Percentiles rank a stretch among this genome's conserved stretches.
phyloP scores from a whole-genome alignment of 805 yeast species.

The Cyberlindnera subsufficiens region DNA sequence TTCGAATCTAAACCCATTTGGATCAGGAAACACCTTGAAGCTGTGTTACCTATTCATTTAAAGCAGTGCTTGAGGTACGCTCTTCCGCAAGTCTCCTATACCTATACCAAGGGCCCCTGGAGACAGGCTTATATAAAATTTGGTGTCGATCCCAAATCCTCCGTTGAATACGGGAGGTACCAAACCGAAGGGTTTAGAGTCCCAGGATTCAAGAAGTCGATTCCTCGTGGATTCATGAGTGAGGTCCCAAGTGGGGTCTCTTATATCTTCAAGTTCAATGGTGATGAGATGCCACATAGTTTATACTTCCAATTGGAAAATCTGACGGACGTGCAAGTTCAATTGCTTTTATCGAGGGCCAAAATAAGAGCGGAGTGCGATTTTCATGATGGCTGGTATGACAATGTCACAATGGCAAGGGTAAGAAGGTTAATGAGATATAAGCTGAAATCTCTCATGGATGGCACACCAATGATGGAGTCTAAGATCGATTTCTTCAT shows the following conservation, averaged over 20 bases:
- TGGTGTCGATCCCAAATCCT: conserved; percentile 71
- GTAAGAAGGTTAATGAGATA: conserved; percentile 67
- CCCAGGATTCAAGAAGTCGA: conserved; percentile 24
- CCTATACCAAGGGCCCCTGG: conserved; percentile 92
- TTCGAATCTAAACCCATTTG: conserved; percentile 78
- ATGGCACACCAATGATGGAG: conserved; percentile 33
- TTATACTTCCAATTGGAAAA: conserved; percentile 78
- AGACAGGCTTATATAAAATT: conserved; percentile 74
- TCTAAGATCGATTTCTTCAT: conserved; percentile 38
- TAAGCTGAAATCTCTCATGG: conserved; percentile 56
- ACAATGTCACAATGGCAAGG: conserved; percentile 52
- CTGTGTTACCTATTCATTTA: conserved; percentile 42
- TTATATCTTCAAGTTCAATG: conserved; percentile 59
- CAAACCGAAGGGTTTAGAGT: conserved; percentile 78
- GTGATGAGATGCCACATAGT: conserved; percentile 59
- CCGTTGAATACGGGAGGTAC: conserved; percentile 48
- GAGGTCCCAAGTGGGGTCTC: conserved; percentile 32
- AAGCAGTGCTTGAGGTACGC: conserved; percentile 58
- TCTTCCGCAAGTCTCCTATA: conserved; percentile 76
- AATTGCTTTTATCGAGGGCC: conserved; percentile 33
- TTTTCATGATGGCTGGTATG: conserved; percentile 78
- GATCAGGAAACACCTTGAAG: conserved; percentile 68
- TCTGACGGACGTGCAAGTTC: conserved; percentile 59
- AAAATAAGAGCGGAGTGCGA: conserved; percentile 39
- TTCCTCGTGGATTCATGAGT: conserved; percentile 28